Conservation (phyloP, 768 basidiomycete genomes). For the Rhodotorula paludigena region DNA sequence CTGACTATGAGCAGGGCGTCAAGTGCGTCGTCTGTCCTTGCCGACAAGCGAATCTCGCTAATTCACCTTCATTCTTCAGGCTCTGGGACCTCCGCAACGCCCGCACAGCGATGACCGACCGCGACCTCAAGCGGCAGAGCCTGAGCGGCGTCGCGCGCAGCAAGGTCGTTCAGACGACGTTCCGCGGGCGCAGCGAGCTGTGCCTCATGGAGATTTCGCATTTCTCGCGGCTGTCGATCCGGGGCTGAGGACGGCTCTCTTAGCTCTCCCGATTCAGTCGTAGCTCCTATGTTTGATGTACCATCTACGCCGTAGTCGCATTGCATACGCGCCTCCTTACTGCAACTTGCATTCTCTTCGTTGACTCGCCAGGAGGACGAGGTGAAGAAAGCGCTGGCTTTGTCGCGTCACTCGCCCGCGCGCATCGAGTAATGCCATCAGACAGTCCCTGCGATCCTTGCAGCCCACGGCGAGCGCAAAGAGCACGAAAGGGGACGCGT, state of each 20-base stretch:
- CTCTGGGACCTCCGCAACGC: slow-evolving; percentile 34
- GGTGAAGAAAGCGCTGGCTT: too few relatives aligned
- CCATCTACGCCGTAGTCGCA: not conserved
- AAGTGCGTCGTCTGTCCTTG: not conserved
- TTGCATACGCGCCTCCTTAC: too few relatives aligned
- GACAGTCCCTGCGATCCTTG: too few relatives aligned
- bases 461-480: too few relatives aligned
- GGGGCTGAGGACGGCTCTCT: too few relatives aligned
- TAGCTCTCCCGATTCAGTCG: too few relatives aligned
- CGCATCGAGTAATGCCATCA: too few relatives aligned
- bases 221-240: slow-evolving; percentile 11
- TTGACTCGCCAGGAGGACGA: too few relatives aligned
- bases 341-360: too few relatives aligned
- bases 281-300: not conserved
- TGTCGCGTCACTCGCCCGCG: too few relatives aligned
- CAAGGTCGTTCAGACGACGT: slow-evolving; percentile 18
- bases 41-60: not conserved
- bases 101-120: not conserved
- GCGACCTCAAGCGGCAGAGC: slow-evolving; percentile 13
- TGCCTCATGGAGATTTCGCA: slow-evolving; percentile 21
- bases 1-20: slow-evolving; percentile 25
- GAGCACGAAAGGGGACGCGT: too few relatives aligned
- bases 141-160: not conserved
- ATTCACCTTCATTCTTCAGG: not conserved
- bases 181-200: slow-evolving; percentile 17